These are phyloP conservation scores for Heteromeles arbutifolia DNA, from an alignment of 306 rosid species.

Conservation along the genomic window DNA sequence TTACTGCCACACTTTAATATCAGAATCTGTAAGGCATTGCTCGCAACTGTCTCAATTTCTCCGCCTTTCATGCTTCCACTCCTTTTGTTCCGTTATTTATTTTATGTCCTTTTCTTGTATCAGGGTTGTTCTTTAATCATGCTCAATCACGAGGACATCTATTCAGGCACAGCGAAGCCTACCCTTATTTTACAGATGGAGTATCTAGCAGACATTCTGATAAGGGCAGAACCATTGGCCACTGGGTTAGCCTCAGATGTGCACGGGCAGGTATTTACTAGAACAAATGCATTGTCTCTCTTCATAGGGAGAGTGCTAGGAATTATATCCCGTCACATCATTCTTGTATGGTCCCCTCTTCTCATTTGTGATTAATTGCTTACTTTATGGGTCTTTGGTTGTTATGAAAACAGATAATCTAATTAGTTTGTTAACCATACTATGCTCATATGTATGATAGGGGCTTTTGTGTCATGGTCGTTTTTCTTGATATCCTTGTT, in stretches of 20 bases:
- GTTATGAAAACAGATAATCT: not conserved
- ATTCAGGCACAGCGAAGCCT: conserved; percentile 47
- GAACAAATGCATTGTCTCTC: conserved; percentile 4
- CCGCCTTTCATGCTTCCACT: not conserved
- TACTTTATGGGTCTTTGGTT: not conserved
- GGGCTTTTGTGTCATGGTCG: not conserved
- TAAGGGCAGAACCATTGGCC: conserved; percentile 76
- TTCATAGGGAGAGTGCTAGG: not conserved
- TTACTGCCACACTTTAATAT: conserved; percentile 71
- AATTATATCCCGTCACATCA: not conserved
- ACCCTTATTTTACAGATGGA: conserved; percentile 64
- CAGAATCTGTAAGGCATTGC: conserved; percentile 56
- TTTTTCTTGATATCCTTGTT: not conserved
- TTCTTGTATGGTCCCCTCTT: not conserved
- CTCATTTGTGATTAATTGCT: not conserved
- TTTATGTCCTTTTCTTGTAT: conserved; percentile 13
- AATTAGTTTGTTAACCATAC: not conserved
- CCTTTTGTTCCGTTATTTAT: conserved; percentile 3
- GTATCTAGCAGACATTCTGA: conserved; percentile 68
- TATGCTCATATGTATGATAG: not conserved
- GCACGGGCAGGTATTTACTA: conserved; percentile 81
- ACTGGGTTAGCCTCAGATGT: conserved; percentile 95
- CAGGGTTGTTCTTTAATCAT: conserved; percentile 74
- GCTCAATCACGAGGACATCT: conserved; percentile 72
- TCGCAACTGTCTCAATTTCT: not conserved